These are phyloP conservation scores for Neocatenulostroma microsporum DNA, from an alignment of 2,329 filamentous ascomycete species.

Conservation along the genomic window DNA sequence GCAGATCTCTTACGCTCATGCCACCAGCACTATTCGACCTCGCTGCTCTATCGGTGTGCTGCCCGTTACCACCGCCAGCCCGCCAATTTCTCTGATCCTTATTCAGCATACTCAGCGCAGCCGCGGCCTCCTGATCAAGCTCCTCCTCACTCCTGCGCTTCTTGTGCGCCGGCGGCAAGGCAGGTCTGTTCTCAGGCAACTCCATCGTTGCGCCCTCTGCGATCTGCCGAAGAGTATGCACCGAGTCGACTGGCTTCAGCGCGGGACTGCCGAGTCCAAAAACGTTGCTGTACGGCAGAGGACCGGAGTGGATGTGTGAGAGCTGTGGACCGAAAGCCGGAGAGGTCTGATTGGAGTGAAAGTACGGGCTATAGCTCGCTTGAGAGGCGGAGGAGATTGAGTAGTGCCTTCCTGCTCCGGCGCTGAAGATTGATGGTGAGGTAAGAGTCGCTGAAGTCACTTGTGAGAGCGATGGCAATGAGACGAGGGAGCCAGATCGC, in stretches of 20 bases:
- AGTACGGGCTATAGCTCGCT: slow-evolving; percentile 27
- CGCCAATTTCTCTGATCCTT: slow-evolving; percentile 56
- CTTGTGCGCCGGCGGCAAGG: slow-evolving; percentile 7
- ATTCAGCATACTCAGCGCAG: slow-evolving; percentile 81
- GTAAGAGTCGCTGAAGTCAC: slow-evolving; percentile 33
- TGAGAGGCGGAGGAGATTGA: slow-evolving; percentile 34
- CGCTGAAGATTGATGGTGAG: slow-evolving; percentile 24
- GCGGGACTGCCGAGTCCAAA: slow-evolving; percentile 33
- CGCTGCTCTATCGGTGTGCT: slow-evolving; percentile 10
- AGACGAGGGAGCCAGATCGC: slow-evolving; percentile 21
- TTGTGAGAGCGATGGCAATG: slow-evolving; percentile 32
- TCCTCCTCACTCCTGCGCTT: slow-evolving; percentile 23
- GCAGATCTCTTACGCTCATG: slow-evolving; percentile 42
- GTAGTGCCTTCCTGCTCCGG: slow-evolving; percentile 24
- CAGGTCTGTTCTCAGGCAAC: slow-evolving; percentile 19
- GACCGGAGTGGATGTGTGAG: slow-evolving; percentile 18
- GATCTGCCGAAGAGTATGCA: slow-evolving; percentile 18
- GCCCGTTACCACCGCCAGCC: slow-evolving; percentile 10
- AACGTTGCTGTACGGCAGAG: slow-evolving; percentile 12
- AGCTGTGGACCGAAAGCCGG: slow-evolving; percentile 50
- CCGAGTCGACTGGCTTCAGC: slow-evolving; percentile 49
- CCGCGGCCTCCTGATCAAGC: slow-evolving; percentile 66
- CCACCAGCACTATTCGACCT: slow-evolving; percentile 6
- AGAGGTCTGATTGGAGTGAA: slow-evolving; percentile 46
- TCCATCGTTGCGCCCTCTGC: slow-evolving; percentile 22